Base-by-base conservation (phyloP, 495 filamentous ascomycete species). In the Hypoxylon rickii region DNA sequence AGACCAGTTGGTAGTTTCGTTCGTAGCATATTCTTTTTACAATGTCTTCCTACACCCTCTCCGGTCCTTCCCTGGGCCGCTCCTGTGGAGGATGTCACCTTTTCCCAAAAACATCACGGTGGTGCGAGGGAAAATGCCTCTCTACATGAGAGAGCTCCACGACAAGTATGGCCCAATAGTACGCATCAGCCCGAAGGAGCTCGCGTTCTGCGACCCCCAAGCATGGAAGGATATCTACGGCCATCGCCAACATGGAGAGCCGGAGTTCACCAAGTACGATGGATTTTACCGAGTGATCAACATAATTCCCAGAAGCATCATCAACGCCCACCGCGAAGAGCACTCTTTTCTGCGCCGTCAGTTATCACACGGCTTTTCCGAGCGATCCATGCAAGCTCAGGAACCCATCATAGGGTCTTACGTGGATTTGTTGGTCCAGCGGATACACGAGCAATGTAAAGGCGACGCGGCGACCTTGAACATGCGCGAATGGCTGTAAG, bases 221-320 rank as follows among this genome's bases (percentile, higher is more conserved):
- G 80, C 79, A 22, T 82, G 74, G 75, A 74, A 74, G 38, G 74
- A 79, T 22, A 79, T 81, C 26, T 71, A 72, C 40, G 75, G 73
- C 26, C 66, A 71, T 42, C 67, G 57, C 6, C 44, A 39, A 8
- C 42, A 53, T 8, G 60, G 55, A 13, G 55, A 57, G 8, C 58
- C 43, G 7, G 63, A 75, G 3, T 67, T 65, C 46, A 69, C 55
- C 44, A 63, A 54, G 42, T 56, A 33, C 32, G 46, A 47, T 38
- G 64, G 36, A 24, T 69, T 67, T 16, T 67, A 67, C 40, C 53
- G 47, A 1, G 44, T 60, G 3, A 40, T 64, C 32, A 45, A 57
- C 29, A 54, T 58, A 37, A 8, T 65, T 1, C 64, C 64, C 12
- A 52, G 51, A 19, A 45, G 55, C 22, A 65, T 67, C 40, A 56